Base-by-base conservation (phyloP, 352 stramenopile genomes). In the Pythium phragmiticola region DNA sequence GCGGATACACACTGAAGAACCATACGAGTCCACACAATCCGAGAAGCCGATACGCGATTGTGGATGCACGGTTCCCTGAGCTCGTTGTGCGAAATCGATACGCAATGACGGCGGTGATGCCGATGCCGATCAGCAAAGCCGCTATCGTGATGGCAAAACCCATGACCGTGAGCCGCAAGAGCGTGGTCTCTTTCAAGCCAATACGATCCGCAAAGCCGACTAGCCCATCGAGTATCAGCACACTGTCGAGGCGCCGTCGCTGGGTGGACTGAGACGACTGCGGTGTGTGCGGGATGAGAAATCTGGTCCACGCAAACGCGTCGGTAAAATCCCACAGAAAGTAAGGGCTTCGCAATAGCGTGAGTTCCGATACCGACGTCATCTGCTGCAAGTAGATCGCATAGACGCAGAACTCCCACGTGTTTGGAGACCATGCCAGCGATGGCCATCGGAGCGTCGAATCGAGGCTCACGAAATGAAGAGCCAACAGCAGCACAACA, bases 361-460 rank as follows among this genome's bases (percentile, higher is more conserved):
- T 88, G 19, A 87, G 68, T 37, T 87, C 69, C 26, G 82, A 91
- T 0, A 85, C 52, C 4, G 78, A 74, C 36, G 75, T 66, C 72
- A 92, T 84, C 34, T 88, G 79, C 70, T 92, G 83, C 57, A 92
- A 63, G 64, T 87, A 88, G n/a, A 65, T 75, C 16, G 82, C 72
- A 65, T 88, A 89, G 16, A 84, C 70, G 28, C 85, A 65, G 53
- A 89, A 84, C 63, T 92, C 83, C 83, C 83, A 92, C 16, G 81
- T 83, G 61, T 92, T 92, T 2, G 83, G 83, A 41, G 79, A 83
- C 80, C 78, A 89, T 19, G 72, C 46, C 7, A 76, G 34, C 28
- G 72, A 76, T 0, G 70, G 73, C 76, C 78, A 90, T 34, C 75
- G 50, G 5, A 87, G 49, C 30, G 73, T 73, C 16, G 66, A 53